Evolutionary conservation across 176 grass and related monocot genomes (phyloP).

Genomic region (Aegilops longissima): DNA sequence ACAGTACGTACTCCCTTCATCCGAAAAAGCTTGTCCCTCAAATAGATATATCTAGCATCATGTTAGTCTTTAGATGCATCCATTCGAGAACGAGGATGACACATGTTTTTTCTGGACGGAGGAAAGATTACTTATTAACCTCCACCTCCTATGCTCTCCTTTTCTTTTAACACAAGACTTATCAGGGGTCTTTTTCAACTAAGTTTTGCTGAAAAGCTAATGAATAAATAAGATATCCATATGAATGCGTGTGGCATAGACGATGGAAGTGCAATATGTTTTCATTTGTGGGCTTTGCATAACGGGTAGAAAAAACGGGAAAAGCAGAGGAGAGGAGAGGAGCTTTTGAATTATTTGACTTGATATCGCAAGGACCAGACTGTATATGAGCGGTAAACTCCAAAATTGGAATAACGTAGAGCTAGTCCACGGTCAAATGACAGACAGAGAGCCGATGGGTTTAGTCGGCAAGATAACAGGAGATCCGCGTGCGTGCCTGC

Average conservation of each 20-base stretch:
- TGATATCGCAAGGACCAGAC: neutral
- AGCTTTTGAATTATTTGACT: neutral
- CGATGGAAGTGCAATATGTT: neutral
- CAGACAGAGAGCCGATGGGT: neutral
- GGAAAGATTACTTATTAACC: neutral
- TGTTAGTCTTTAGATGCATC: too few relatives aligned
- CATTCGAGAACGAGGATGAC: too few relatives aligned
- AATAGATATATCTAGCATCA: too few relatives aligned
- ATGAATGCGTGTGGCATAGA: too few relatives aligned
- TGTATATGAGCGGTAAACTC: neutral
- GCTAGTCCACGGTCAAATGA: too few relatives aligned
- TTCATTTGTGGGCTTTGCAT: neutral
- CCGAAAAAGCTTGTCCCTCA: too few relatives aligned
- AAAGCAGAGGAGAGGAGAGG: neutral
- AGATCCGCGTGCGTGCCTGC: neutral
- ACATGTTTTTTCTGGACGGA: too few relatives aligned
- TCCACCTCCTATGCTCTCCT: neutral
- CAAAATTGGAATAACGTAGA: neutral
- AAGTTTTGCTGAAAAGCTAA: too few relatives aligned
- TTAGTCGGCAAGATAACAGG: neutral
- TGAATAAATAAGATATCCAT: too few relatives aligned
- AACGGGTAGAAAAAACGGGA: neutral
- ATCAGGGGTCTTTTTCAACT: neutral
- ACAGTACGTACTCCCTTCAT: too few relatives aligned
- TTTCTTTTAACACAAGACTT: neutral